Evolutionary conservation across 2,329 filamentous ascomycete genomes (phyloP), one percentile per base, ranked within the genome.

Genomic region (Fusarium citri): DNA sequence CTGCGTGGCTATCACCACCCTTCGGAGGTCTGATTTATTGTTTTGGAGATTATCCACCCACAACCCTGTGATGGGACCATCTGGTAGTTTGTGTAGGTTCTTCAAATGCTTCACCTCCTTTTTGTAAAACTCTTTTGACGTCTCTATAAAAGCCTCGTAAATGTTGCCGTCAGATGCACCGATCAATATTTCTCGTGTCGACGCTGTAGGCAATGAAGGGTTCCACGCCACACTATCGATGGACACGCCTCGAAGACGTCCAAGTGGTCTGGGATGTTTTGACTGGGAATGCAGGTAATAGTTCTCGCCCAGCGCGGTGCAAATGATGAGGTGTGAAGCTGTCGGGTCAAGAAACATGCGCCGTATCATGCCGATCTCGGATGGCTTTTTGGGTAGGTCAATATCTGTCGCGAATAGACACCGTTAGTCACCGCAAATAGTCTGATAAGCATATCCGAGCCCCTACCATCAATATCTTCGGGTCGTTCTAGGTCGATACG

Each of bases 311-410:
- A 94, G 88, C 8, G 94, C 92, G 5, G 96, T 99, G 78, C 92
- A 94, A 72, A 99, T 90, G 70, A 99, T 88, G 28, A 99, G 85
- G 82, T 99, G 96, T 8, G 94, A 98, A 28, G 96, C 96, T 14
- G 95, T 97, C 28, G 96, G 95, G 77, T 99, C 96, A 77, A 99
- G 92, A 83, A 99, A 99, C 88, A 99, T 94, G 83, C 92, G 93
- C 73, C 92, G 91, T 77, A 99, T 98, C 55, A 97, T 88, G 72
- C 96, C 96, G 64, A 96, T 88, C 79, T 99, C 95, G 40, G 93
- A 91, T 18, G 93, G 89, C 76, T 95, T 96, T 83, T 97, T 97
- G 40, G 96, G 96, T 10, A 99, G 89, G 80, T 99, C 96, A 79
- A 99, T 97, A 81, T 99, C 95, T 97, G 74, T 12, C 26, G 15